These are phyloP conservation scores for Misopates orontium DNA, from an alignment of 257 asterid genomes.

Conservation along the genomic window DNA sequence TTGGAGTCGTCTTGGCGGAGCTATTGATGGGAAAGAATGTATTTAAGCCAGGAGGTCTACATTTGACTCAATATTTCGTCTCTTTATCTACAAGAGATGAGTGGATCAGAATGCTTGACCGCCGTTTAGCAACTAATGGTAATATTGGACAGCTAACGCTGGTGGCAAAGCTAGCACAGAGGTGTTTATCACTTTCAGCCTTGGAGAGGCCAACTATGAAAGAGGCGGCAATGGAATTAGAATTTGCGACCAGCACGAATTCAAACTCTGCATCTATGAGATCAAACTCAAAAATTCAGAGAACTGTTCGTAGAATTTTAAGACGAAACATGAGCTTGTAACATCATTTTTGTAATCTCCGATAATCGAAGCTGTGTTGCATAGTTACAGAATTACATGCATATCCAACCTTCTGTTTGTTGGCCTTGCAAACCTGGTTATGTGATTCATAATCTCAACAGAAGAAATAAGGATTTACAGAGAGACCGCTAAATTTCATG, in stretches of 20 bases:
- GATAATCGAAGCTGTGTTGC: too few relatives aligned
- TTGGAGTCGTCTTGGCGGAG: conserved; percentile 31
- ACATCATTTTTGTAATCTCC: too few relatives aligned
- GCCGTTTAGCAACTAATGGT: background rate
- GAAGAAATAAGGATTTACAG: too few relatives aligned
- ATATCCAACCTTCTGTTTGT: too few relatives aligned
- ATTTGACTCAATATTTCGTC: background rate
- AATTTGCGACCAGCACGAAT: background rate
- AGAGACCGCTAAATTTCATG: too few relatives aligned
- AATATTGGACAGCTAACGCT: conserved; percentile 4
- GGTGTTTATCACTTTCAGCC: conserved; percentile 15
- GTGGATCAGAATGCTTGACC: conserved; percentile 10
- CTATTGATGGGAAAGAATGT: conserved; percentile 29
- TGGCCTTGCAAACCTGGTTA: too few relatives aligned
- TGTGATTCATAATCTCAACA: too few relatives aligned
- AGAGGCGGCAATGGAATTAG: conserved; percentile 21
- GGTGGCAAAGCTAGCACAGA: conserved; percentile 25
- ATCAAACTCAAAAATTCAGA: too few relatives aligned
- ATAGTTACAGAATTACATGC: too few relatives aligned
- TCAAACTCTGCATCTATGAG: too few relatives aligned
- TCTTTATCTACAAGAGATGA: background rate
- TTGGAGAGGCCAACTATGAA: conserved; percentile 34
- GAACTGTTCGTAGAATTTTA: too few relatives aligned
- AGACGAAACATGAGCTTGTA: too few relatives aligned
- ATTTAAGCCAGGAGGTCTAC: background rate